These are phyloP conservation scores for Verbascum thapsus DNA, from an alignment of 257 asterid genomes.

Conservation along the genomic window DNA sequence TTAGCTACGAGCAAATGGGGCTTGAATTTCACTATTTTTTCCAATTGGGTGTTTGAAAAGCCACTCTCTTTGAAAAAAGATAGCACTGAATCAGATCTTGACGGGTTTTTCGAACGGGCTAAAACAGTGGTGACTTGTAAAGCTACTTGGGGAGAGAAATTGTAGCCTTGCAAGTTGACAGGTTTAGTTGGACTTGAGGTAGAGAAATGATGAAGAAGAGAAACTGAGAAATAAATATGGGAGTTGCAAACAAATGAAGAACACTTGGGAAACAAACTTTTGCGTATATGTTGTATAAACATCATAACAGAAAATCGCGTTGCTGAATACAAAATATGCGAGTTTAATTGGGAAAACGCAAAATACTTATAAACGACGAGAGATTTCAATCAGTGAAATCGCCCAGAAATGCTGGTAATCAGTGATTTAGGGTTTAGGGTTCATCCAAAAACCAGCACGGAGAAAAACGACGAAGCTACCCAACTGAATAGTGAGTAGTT, in stretches of 20 bases:
- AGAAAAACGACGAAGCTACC: too few species aligned
- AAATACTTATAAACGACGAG: too few species aligned
- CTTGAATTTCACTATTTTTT: slow-evolving; percentile 23
- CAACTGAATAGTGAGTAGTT: too few species aligned
- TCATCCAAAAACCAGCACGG: too few species aligned
- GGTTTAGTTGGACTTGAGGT: slow-evolving; percentile 6
- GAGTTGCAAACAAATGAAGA: not conserved
- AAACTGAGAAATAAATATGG: not conserved
- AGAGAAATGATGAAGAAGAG: slow-evolving; percentile 24
- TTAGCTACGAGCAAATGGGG: slow-evolving; percentile 26
- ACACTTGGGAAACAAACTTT: not conserved
- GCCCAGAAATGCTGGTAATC: too few species aligned
- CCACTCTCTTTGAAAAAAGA: slow-evolving; percentile 44
- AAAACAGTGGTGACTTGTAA: slow-evolving; percentile 33
- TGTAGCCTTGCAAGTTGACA: slow-evolving; percentile 21
- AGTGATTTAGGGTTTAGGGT: too few species aligned
- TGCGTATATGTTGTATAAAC: not conserved
- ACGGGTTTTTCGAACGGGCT: slow-evolving; percentile 20
- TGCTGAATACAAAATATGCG: not conserved
- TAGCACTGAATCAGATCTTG: slow-evolving; percentile 31
- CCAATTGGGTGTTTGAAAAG: slow-evolving; percentile 44
- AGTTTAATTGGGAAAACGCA: too few species aligned
- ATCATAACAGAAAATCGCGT: not conserved
- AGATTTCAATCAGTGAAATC: too few species aligned
- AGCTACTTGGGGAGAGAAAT: slow-evolving; percentile 34